Evolutionary conservation across 306 rosid genomes (phyloP).

Genomic region (Citrullus colocynthis): DNA sequence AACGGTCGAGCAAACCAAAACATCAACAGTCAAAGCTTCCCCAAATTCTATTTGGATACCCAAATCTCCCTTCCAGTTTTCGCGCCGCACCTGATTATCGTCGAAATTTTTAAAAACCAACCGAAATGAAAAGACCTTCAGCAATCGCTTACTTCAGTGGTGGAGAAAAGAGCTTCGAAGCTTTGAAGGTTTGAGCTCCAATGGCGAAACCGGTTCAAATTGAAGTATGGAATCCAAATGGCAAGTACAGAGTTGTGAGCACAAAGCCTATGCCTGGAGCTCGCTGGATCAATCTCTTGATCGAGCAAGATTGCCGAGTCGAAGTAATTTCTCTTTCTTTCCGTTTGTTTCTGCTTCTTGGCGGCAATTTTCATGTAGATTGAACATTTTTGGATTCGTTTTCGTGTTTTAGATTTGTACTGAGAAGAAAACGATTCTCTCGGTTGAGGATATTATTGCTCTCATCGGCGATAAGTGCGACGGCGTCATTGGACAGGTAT

Average conservation of each 20-base stretch:
- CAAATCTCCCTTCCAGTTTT: not conserved
- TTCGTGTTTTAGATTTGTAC: constrained; percentile 55
- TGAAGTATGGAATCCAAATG: constrained; percentile 90
- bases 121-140: not conserved
- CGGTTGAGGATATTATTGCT: constrained; percentile 86
- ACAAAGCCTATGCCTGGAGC: constrained; percentile 98
- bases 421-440: constrained; percentile 82
- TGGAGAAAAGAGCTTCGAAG: constrained; percentile 1
- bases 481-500: constrained; percentile 97
- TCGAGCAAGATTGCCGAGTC: constrained; percentile 80
- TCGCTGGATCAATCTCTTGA: constrained; percentile 92
- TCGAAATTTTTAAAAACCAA: constrained; percentile 5
- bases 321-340: constrained; percentile 39
- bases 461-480: constrained; percentile 88
- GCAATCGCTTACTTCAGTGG: not conserved
- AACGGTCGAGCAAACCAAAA: not conserved
- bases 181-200: constrained; percentile 1
- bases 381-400: not conserved
- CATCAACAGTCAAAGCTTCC: constrained; percentile 2
- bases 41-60: not conserved
- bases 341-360: not conserved
- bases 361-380: not conserved
- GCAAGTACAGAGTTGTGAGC: constrained; percentile 92
- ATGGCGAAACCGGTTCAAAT: constrained; percentile 93
- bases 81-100: constrained; percentile 10